A percentile compares a stretch with the other conserved stretches of the same genome.
Evolutionary conservation across 2,329 filamentous ascomycete species (phyloP).

Genomic region (Paracamarosporium sp.): DNA sequence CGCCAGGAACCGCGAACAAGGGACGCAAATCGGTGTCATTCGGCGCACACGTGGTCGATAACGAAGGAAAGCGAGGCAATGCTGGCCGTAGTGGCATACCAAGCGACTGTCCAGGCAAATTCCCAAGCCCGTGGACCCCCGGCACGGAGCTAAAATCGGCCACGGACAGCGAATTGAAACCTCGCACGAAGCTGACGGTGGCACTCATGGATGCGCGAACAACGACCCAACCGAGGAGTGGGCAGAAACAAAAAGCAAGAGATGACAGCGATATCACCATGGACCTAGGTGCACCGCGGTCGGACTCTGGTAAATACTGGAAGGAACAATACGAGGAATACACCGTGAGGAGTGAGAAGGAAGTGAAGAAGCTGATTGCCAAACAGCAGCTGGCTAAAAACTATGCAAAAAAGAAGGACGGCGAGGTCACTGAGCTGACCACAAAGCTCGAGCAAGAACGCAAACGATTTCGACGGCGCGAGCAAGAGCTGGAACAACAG

Average conservation of each 20-base stretch:
- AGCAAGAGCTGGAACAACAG: conserved; percentile 67
- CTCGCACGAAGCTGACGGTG: conserved; percentile 53
- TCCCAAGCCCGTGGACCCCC: conserved; percentile 59
- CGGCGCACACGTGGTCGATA: conserved; percentile 63
- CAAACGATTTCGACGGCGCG: conserved; percentile 68
- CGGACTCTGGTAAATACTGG: conserved; percentile 80
- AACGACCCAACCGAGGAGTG: conserved; percentile 40
- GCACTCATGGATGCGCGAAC: conserved; percentile 54
- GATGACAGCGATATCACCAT: conserved; percentile 69
- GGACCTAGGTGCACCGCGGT: conserved; percentile 76
- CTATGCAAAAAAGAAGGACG: conserved; percentile 79
- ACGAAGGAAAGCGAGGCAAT: conserved; percentile 58
- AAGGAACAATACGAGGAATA: conserved; percentile 79
- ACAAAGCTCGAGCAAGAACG: conserved; percentile 73
- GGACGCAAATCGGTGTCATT: conserved; percentile 68
- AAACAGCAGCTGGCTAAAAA: conserved; percentile 83
- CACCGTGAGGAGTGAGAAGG: conserved; percentile 72
- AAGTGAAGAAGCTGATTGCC: conserved; percentile 78
- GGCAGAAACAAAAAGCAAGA: conserved; percentile 42
- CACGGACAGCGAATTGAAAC: conserved; percentile 36
- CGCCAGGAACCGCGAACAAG: conserved; percentile 64
- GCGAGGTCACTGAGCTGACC: conserved; percentile 70
- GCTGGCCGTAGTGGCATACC: conserved; percentile 56
- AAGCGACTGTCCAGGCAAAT: conserved; percentile 55
- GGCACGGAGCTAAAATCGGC: conserved; percentile 44